Evolutionary conservation across 108 stramenopile genomes (phyloP), one percentile per base, ranked within the genome.

Genomic region (Nitzschia sp.): DNA sequence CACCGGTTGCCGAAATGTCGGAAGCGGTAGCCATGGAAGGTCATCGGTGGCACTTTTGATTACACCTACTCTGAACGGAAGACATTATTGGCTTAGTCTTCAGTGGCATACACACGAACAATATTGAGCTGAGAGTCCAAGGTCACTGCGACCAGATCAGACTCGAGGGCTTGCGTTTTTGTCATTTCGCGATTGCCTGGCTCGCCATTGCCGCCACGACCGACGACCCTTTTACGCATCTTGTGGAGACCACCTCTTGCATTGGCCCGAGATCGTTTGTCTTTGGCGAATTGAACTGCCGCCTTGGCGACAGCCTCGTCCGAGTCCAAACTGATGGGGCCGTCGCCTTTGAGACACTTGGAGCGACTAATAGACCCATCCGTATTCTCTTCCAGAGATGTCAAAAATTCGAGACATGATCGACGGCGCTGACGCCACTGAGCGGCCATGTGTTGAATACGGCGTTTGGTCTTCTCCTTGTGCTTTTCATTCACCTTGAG

Each of bases 331-430:
- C 82, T 80, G 29, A 94, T 84, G n/a, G 72, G 88, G 4, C 92
- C 92, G 25, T 91, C 89, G 3, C 90, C 89, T 4, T 35, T 69
- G 30, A 86, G 57, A 56, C 84, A 87, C 59, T 94, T 94, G 63
- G 83, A 83, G 62, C 76, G 63, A 46, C 49, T 68, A 1, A 92
- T 63, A 2, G 80, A 71, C 17, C 90, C 89, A 29, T 87, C 87
- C 2, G 84, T 85, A 34, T 65, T 60, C 51, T 89, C 87, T 57
- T 89, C 86, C 67, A 87, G 70, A 25, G 30, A 23, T 31, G 61
- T 74, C 26, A 86, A 58, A 60, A 90, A 88, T 23, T 89, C 85
- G 51, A 79, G 75, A 46, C 81, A 81, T 17, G 77, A 51, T 0
- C 85, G 77, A 53, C 82, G 76, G 42, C 90, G 82, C 75, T 85